Evolutionary conservation across 1,139 yeast species (phyloP), one percentile per base, ranked within the genome.

Genomic region (Candida tetrigidarum): DNA sequence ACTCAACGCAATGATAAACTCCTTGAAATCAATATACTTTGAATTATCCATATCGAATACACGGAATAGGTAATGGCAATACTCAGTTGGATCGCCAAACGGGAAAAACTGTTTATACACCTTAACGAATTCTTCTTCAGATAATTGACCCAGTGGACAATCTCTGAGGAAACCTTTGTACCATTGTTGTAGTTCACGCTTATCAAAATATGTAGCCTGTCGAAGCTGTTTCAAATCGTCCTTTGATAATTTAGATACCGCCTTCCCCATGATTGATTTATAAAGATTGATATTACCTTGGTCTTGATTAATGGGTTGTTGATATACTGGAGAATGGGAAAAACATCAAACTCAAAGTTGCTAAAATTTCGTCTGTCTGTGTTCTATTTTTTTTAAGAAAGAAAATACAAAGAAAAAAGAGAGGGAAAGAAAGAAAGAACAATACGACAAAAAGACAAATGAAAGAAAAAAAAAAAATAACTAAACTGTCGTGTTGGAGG

Each of bases 61-160:
- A 48, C 84, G 82, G 67, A 95, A 95, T 25, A 95, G 84, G 57
- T 86, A 88, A 50, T 83, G 90, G 48, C 97, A 89, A 68, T 91
- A 95, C 48, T 91, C 93, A 10, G 86, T 80, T 0, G 99, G 97
- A 59, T 93, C 97, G 2, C 99, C 99, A 72, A 95, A 95, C 16
- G 99, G 99, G 72, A 95, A 95, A 65, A 92, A 95, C 62, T 93
- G 98, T 64, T 89, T 90, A 69, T 91, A 95, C 16, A 93, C 92
- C 64, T 88, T 89, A 53, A 88, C 84, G 64, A 95, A 91, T 61
- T 93, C 98, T 44, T 86, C 89, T 59, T 86, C 87, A 8, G 91
- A 82, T 37, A 95, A 73, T 60, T 86, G 93, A 0, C 99, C 99
- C 37, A 83, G 77, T 0, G 98, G 98, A 63, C 97, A 92, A 60